Evolutionary conservation across 2,329 filamentous ascomycete species (phyloP), one percentile per base, ranked within the genome.

Genomic region (Nannizziopsis arthrosporioides): DNA sequence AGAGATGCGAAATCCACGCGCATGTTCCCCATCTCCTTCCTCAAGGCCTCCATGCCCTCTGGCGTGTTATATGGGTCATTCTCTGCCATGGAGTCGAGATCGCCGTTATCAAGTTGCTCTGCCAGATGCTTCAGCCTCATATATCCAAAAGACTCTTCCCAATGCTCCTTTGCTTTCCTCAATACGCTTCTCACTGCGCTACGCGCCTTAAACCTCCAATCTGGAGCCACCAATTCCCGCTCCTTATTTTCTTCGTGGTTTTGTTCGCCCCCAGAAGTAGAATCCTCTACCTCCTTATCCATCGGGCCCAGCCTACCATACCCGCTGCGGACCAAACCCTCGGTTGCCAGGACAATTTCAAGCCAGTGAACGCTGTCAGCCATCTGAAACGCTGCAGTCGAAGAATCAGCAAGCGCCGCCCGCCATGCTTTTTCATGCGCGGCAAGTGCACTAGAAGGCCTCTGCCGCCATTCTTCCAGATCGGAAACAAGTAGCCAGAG

Each of bases 361-460:
- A 78, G 69, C 85, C 86, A 94, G 14, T 76, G 76, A 38, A 73
- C 72, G 54, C 77, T 76, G 22, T 77, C 71, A 65, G 77, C 80
- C 71, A 60, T 68, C 61, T 63, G 66, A 60, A 64, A 68, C 18
- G 64, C 64, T 19, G 61, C 75, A 58, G 54, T 70, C 55, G 50
- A 70, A 61, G 56, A 68, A 50, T 50, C 70, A 60, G 22, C 78
- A 71, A 56, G 77, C 67, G 44, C 73, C 0, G 84, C 80, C 1
- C 92, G 77, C 89, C 90, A 98, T 0, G 83, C 86, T 61, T 90
- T 89, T 67, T 96, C 92, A 27, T 89, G 79, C 1, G 85, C 86
- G 5, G 88, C 84, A 1, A 96, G 73, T 3, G 89, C 85, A 1
- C 80, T 81, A 0, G 70, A 67, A 1, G 82, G 84, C 46, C 85